Conservation (phyloP, 1,139 yeast species). For the Lodderomyces oxycetoniae region DNA sequence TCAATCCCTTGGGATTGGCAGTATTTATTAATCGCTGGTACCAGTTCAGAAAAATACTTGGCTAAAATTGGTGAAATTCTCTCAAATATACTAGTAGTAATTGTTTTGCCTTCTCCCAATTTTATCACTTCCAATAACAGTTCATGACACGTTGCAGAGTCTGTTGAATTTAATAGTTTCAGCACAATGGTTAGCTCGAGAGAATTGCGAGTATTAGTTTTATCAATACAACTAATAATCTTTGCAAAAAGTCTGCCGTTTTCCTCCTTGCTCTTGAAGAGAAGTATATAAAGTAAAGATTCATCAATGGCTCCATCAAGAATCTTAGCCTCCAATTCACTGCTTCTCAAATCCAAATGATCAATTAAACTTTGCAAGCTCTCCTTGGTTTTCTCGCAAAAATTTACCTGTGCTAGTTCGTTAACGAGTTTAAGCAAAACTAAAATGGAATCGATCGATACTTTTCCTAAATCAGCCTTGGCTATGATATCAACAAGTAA, state of each 20-base stretch:
- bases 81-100: conserved; percentile 2
- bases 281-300: not conserved
- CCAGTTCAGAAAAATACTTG: not conserved
- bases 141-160: not conserved
- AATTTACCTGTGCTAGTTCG: conserved; percentile 22
- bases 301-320: not conserved
- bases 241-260: not conserved
- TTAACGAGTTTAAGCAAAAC: conserved; percentile 20
- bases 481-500: conserved; percentile 14
- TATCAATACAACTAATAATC: not conserved
- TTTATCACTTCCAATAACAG: not conserved
- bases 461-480: conserved; percentile 8
- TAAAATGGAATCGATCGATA: conserved; percentile 14
- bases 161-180: not conserved
- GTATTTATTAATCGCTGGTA: not conserved
- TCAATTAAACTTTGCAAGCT: not conserved
- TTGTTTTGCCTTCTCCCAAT: not conserved
- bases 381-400: conserved; percentile 6
- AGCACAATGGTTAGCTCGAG: not conserved
- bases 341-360: not conserved
- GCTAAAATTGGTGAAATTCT: conserved; percentile 2
- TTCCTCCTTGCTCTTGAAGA: not conserved
- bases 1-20: conserved; percentile 1
- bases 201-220: not conserved
- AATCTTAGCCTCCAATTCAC: not conserved